phyloP scores from a whole-genome alignment of 176 grass and related monocot species.

The Musa schizocarpa region DNA sequence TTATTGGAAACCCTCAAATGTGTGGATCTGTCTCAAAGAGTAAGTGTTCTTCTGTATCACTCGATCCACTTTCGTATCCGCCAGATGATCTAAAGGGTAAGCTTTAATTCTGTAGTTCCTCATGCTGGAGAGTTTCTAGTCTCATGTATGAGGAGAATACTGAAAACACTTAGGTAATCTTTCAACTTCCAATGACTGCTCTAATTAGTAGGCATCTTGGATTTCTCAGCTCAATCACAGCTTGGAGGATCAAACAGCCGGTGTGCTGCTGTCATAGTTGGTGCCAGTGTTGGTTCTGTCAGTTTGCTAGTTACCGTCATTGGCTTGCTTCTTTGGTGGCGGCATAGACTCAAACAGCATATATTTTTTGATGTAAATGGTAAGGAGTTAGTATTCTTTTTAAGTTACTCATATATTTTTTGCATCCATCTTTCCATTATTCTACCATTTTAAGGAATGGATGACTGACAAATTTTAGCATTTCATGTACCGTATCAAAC shows the following conservation, averaged over 20 bases:
- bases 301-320: conserved; percentile 11
- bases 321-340: conserved; percentile 22
- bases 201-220: conserved; percentile 14
- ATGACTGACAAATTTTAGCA: neutral
- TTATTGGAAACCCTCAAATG: conserved; percentile 71
- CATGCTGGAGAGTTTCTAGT: neutral
- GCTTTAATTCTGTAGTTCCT: neutral
- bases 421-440: neutral
- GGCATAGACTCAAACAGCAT: conserved; percentile 45
- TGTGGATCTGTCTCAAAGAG: conserved; percentile 47
- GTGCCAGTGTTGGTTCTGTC: conserved; percentile 17
- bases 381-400: conserved; percentile 16
- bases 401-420: neutral
- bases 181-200: neutral
- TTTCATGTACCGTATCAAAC: neutral
- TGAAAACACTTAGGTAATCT: neutral
- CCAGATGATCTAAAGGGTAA: conserved; percentile 49
- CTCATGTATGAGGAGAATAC: neutral
- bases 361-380: conserved; percentile 72
- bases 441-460: conserved; percentile 1
- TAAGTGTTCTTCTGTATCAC: conserved; percentile 66
- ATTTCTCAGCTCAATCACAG: conserved; percentile 54
- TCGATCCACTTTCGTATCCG: conserved; percentile 77
- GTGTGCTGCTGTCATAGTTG: conserved; percentile 29
- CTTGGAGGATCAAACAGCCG: conserved; percentile 38